Conservation (phyloP, 2,329 filamentous ascomycete genomes). For the Phaeosphaeriaceae sp. region DNA sequence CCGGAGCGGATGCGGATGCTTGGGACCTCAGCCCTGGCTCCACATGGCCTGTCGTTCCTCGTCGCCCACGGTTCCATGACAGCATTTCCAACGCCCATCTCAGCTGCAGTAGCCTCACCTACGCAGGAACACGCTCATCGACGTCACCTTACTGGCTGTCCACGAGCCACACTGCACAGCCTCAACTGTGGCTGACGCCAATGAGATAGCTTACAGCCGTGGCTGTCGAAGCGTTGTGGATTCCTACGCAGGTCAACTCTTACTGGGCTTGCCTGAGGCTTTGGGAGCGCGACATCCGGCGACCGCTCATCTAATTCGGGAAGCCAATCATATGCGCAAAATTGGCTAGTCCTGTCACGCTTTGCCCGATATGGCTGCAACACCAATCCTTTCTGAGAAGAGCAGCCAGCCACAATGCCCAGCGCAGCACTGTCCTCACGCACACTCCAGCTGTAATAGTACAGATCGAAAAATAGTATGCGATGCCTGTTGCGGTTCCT, state of each 20-base stretch:
- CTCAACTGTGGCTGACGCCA: conserved; percentile 45
- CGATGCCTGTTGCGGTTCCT: conserved; percentile 35
- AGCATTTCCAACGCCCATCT: conserved; percentile 30
- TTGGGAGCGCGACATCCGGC: conserved; percentile 33
- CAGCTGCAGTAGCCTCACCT: conserved; percentile 39
- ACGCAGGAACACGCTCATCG: conserved; percentile 30
- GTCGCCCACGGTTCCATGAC: conserved; percentile 39
- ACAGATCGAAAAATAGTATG: conserved; percentile 33
- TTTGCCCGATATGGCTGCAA: conserved; percentile 34
- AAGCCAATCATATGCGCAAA: conserved; percentile 31
- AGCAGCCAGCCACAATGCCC: conserved; percentile 32
- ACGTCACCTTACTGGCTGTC: conserved; percentile 42
- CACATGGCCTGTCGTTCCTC: conserved; percentile 41
- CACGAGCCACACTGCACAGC: conserved; percentile 40
- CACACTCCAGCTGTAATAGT: conserved; percentile 44
- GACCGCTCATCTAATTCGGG: conserved; percentile 17
- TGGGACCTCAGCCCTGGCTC: conserved; percentile 41
- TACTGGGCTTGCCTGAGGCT: conserved; percentile 25
- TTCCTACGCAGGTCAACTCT: conserved; percentile 26
- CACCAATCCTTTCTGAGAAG: conserved; percentile 28
- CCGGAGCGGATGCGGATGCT: conserved; percentile 17
- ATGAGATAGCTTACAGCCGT: conserved; percentile 21
- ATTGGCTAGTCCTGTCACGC: conserved; percentile 25
- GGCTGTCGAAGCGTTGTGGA: conserved; percentile 34
- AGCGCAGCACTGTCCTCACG: conserved; percentile 30